These are phyloP conservation scores for Lactarius pseudohatsudake DNA, from an alignment of 768 basidiomycete species.

Conservation along the genomic window DNA sequence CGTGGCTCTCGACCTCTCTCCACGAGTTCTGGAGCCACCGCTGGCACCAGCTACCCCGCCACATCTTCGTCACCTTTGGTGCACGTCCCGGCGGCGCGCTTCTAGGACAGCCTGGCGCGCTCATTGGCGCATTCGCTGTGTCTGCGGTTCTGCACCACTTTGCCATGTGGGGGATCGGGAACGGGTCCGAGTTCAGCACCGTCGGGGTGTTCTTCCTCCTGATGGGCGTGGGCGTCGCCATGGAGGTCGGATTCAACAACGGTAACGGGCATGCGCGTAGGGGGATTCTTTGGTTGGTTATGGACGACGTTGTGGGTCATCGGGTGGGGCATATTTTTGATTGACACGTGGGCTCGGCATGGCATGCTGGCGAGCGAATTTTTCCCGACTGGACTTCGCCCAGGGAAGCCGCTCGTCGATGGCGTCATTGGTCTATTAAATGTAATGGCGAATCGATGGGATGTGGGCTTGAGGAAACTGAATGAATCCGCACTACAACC, in stretches of 20 bases:
- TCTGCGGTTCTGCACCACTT: constrained; percentile 60
- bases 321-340: background rate
- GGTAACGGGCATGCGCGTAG: constrained; percentile 45
- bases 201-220: constrained; percentile 53
- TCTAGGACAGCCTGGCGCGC: constrained; percentile 31
- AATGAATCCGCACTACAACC: too few relatives aligned
- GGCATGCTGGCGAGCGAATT: constrained; percentile 13
- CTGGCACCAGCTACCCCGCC: constrained; percentile 29
- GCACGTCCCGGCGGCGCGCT: constrained; percentile 37
- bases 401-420: background rate
- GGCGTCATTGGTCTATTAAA: background rate
- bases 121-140: constrained; percentile 54
- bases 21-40: constrained; percentile 40
- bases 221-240: constrained; percentile 31
- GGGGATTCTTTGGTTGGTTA: constrained; percentile 48
- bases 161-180: constrained; percentile 58
- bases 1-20: constrained; percentile 35
- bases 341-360: constrained; percentile 15
- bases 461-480: too few relatives aligned
- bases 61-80: constrained; percentile 36
- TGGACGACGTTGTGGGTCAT: constrained; percentile 45
- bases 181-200: constrained; percentile 49
- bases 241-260: constrained; percentile 50
- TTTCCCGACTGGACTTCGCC: background rate
- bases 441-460: background rate